These are phyloP conservation scores for Clavariopsis aquatica DNA, from an alignment of 495 filamentous ascomycete species.

Conservation along the genomic window DNA sequence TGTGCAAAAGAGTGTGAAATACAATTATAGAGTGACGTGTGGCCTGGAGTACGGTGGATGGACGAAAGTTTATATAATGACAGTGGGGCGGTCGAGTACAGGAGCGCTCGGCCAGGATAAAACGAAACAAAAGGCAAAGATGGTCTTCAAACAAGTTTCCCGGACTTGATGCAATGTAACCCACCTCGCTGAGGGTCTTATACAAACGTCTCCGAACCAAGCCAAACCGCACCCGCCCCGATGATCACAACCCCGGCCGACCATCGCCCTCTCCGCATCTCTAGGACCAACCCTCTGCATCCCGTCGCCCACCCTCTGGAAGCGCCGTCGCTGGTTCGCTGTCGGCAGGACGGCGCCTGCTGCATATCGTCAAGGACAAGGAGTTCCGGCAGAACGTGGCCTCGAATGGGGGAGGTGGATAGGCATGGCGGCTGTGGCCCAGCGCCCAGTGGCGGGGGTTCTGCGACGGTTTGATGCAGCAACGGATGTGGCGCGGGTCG, in stretches of 20 bases:
- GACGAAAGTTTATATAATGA: neutral
- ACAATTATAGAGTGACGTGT: neutral
- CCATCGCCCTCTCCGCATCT: neutral
- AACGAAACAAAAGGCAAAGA: neutral
- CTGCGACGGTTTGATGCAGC: neutral
- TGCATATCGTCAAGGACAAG: neutral
- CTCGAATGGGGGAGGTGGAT: neutral
- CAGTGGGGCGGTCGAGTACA: neutral
- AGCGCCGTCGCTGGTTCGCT: neutral
- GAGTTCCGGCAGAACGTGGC: neutral
- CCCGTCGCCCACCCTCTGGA: neutral
- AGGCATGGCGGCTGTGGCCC: neutral
- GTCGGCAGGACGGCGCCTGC: neutral
- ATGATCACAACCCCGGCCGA: neutral
- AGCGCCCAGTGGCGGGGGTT: conserved; percentile 9
- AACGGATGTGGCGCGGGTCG: neutral
- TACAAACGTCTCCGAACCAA: neutral
- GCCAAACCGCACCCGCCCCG: neutral
- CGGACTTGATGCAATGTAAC: neutral
- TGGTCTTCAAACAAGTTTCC: neutral
- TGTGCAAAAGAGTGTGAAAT: neutral
- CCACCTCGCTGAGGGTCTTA: neutral
- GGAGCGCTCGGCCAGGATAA: neutral
- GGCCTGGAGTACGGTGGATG: neutral
- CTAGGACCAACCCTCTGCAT: neutral